phyloP scores from a whole-genome alignment of 257 asterid genomes.

The Solanum rostratum region DNA sequence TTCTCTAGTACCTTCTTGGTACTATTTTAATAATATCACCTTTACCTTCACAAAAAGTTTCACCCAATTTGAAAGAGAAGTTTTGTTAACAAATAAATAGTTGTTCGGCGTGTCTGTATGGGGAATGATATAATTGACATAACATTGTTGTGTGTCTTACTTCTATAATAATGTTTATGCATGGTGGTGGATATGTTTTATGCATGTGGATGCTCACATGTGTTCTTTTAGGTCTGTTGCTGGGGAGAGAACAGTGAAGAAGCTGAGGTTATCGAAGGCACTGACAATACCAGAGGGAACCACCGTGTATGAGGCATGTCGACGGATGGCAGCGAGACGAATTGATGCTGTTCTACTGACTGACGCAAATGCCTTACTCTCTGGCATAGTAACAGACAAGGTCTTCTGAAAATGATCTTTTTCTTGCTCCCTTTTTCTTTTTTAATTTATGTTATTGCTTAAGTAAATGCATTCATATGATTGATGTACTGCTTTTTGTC shows the following conservation, averaged over 20 bases:
- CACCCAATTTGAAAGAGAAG: not conserved
- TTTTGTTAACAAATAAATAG: not conserved
- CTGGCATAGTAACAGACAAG: constrained; percentile 97
- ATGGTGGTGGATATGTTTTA: not conserved
- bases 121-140: not conserved
- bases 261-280: constrained; percentile 81
- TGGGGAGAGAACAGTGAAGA: constrained; percentile 95
- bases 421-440: not conserved
- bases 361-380: constrained; percentile 85
- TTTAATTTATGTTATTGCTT: not conserved
- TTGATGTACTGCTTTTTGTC: not conserved
- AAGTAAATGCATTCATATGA: not conserved
- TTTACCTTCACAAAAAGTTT: not conserved
- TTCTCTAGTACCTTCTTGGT: not conserved
- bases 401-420: constrained; percentile 14
- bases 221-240: constrained; percentile 31
- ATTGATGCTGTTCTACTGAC: constrained; percentile 88
- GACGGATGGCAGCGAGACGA: constrained; percentile 87
- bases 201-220: not conserved
- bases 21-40: not conserved
- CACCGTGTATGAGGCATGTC: constrained; percentile 85
- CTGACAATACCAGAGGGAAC: constrained; percentile 94
- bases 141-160: not conserved
- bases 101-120: not conserved
- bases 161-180: not conserved